These are phyloP conservation scores for Ajuga chamaepitys DNA, from an alignment of 257 asterid species.

Conservation along the genomic window DNA sequence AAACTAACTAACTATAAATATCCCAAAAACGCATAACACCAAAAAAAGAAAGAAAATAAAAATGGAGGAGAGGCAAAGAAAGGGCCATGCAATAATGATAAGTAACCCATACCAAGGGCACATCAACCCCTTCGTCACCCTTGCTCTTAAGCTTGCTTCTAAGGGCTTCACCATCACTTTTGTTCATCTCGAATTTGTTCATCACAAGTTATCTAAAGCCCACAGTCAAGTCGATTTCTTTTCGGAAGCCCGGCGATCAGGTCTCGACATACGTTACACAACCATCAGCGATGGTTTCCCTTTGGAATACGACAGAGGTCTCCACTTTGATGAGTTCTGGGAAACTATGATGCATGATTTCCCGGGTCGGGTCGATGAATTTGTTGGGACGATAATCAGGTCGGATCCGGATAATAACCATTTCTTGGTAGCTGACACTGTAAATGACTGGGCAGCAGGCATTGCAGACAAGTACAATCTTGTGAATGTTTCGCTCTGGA, in stretches of 20 bases:
- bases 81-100: slow-evolving; percentile 19
- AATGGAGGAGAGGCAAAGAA: neutral
- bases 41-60: neutral
- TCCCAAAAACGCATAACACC: too few relatives aligned
- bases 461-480: slow-evolving; percentile 25
- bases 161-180: slow-evolving; percentile 10
- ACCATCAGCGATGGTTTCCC: slow-evolving; percentile 45
- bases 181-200: neutral
- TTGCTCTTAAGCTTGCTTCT: slow-evolving; percentile 35
- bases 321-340: slow-evolving; percentile 17
- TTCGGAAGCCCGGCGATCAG: slow-evolving; percentile 28
- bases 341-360: slow-evolving; percentile 17
- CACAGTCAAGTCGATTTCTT: neutral
- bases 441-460: slow-evolving; percentile 11
- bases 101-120: slow-evolving; percentile 30
- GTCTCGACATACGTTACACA: slow-evolving; percentile 44
- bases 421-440: slow-evolving; percentile 26
- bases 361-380: slow-evolving; percentile 35
- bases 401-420: slow-evolving; percentile 11
- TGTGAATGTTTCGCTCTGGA: slow-evolving; percentile 23
- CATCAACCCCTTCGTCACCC: slow-evolving; percentile 23
- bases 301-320: slow-evolving; percentile 22
- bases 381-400: slow-evolving; percentile 1
- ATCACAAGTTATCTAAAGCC: slow-evolving; percentile 10
- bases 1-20: too few relatives aligned